These are phyloP conservation scores for Suillus paluster DNA, from an alignment of 768 basidiomycete genomes.

Conservation along the genomic window DNA sequence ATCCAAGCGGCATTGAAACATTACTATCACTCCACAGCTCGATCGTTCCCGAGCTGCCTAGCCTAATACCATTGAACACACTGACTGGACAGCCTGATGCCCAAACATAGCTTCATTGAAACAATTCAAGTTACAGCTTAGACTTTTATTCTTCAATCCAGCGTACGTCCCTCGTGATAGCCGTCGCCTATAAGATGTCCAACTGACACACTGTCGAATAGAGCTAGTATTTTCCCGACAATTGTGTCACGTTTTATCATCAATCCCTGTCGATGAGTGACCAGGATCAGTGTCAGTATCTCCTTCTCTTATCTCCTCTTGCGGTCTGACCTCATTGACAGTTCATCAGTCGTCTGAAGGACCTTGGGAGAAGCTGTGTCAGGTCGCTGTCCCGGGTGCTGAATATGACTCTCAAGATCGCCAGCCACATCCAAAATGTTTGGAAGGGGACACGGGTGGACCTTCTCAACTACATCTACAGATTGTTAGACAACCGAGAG, in stretches of 20 bases:
- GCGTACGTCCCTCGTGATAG: neutral
- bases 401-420: neutral
- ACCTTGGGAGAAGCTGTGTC: neutral
- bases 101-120: neutral
- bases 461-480: neutral
- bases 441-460: neutral
- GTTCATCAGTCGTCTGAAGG: neutral
- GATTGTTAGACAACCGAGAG: neutral
- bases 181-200: neutral
- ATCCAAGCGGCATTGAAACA: no score
- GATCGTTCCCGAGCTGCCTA: neutral
- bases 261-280: no score
- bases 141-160: neutral
- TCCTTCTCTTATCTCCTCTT: neutral
- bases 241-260: no score
- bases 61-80: neutral
- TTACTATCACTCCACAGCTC: neutral
- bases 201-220: neutral
- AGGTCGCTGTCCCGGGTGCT: neutral
- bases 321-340: neutral
- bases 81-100: neutral
- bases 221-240: neutral
- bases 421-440: neutral
- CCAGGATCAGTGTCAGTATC: neutral
- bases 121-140: neutral